phyloP scores from a whole-genome alignment of 345 rosid genomes.

The Diplotaxis tenuifolia region DNA sequence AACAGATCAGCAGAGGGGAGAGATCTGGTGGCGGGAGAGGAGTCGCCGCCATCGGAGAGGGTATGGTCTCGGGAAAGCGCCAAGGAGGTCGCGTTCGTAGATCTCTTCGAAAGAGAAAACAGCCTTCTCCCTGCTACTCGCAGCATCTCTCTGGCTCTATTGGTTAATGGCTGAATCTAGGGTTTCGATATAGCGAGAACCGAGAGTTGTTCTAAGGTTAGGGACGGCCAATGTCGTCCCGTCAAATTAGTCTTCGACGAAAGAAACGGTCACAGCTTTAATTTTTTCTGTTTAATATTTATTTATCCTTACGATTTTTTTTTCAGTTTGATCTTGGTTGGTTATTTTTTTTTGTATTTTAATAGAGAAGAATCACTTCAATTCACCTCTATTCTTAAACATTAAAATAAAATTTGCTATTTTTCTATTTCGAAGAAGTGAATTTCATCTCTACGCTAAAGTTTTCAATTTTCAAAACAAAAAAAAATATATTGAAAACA shows the following conservation, averaged over 20 bases:
- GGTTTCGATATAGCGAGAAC: background rate
- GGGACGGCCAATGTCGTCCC: background rate
- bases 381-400: too few species aligned
- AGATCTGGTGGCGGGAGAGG: conserved; percentile 19
- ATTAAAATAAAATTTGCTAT: too few species aligned
- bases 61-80: conserved; percentile 29
- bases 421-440: too few species aligned
- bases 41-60: conserved; percentile 26
- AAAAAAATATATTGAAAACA: too few species aligned
- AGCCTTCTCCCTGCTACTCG: conserved; percentile 74
- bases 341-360: too few species aligned
- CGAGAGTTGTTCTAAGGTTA: background rate
- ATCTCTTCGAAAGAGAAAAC: conserved; percentile 48
- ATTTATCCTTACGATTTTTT: background rate
- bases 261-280: background rate
- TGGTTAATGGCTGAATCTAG: background rate
- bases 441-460: too few species aligned
- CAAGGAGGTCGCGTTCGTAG: conserved; percentile 42
- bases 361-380: too few species aligned
- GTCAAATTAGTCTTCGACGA: background rate
- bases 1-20: conserved; percentile 40
- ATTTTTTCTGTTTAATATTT: too few species aligned
- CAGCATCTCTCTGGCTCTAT: conserved; percentile 47
- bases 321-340: background rate
- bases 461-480: too few species aligned